Base-by-base conservation (phyloP, 176 grass and related monocot genomes). In the Saccharum spontaneum region DNA sequence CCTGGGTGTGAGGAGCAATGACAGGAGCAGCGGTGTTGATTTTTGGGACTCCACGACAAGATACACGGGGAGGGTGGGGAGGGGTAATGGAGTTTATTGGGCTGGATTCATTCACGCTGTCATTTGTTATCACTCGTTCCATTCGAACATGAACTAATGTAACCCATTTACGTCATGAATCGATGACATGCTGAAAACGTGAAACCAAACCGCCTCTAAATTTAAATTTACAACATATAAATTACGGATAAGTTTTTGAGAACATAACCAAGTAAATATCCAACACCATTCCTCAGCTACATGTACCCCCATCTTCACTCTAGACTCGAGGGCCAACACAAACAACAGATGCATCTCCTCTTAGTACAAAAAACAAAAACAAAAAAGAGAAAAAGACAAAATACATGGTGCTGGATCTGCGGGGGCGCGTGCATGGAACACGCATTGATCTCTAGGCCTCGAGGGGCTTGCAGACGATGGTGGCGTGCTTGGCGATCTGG, bases 401-500 rank as follows among this genome's bases (percentile, higher is more conserved):
- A 16, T 43, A 71, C 37, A 85, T n/a, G 36, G 24, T 22, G 57
- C 76, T 38, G 24, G 26, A 72, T 78, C 11, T 18, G n/a, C 17
- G 33, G 36, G 44, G 13, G 38, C 64, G 22, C 7, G 72, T 8
- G 15, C 43, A 5, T 40, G 13, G 46, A 49, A 49, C 46, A 49
- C 48, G 48, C 16, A 52, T 31, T 14, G 55, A 64, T 28, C 60
- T 44, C 52, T 73, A 83, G 69, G 87, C 75, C 39, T 87, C 30
- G 75, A 90, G 46, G 3, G 91, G 93, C 89, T 78, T 89, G 91
- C 96, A 98, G 79, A 98, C 91, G 22, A 98, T 48, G 57, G 96
- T 98, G 87, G 91, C 94, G 67, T 98, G 93, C 83, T 90, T 92
- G 57, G 87, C 76, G 72, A 98, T 98, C 83, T 95, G 96, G 87